Evolutionary conservation across 768 basidiomycete genomes (phyloP), one percentile per base, ranked within the genome.

Genomic region (Multifurca ochricompacta): DNA sequence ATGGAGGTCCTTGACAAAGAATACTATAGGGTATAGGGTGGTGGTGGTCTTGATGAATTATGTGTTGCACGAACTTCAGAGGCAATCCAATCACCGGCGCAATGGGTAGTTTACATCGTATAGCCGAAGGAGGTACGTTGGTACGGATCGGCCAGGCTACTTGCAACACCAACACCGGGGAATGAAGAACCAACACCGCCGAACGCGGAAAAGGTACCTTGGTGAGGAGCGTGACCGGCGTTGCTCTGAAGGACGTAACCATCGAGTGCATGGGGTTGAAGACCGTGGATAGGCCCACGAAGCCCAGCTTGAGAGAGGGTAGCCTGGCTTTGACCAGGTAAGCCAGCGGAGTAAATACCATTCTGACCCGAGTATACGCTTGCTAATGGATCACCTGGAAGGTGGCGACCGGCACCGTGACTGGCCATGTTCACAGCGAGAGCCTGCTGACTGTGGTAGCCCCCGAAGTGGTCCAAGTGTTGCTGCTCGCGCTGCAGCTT

Each of bases 401-500:
- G 68, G 64, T 85, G 86, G 46, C 84, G 81, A 54, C 73, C 73
- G 48, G 70, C 70, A 55, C 68, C 62, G 44, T 61, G 81, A 64
- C 74, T 79, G 59, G 72, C 74, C 44, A 84, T 72, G 19, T 75
- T 71, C 71, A 83, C 76, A 53, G 78, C 72, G 59, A 86, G 72
- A 30, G 75, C 68, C 62, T 81, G 81, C 62, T 80, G 81, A 65
- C 75, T 76, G 54, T 80, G 77, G 66, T 81, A 82, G 51, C 77
- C 64, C 25, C 77, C 75, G 57, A 76, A 84, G 51, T 73, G 77
- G 61, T 88, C 87, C 71, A 87, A 77, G 63, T 91, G 61, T 42
- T 57, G 56, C 34, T 57, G 88, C 71, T 95, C 93, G 54, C 95
- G 90, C 71, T 96, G 94, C 50, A 98, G 75, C 73, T 97, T 97